These are phyloP conservation scores for Medicago arabica DNA, from an alignment of 306 rosid species.

Conservation along the genomic window DNA sequence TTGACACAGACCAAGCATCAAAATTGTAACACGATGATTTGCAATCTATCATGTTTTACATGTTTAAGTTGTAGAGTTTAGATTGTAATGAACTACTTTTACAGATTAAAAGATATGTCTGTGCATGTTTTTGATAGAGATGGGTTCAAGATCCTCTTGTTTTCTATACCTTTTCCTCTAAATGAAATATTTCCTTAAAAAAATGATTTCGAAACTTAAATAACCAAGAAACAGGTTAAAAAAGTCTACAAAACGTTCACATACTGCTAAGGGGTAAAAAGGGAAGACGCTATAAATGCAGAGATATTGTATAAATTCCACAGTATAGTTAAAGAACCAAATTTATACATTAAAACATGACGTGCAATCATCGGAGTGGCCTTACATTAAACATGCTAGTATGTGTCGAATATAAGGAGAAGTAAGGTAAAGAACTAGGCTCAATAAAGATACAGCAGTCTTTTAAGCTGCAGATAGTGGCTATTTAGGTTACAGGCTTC, in stretches of 20 bases:
- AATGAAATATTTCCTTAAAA: conserved; percentile 6
- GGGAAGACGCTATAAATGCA: conserved; percentile 13
- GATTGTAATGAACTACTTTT: conserved; percentile 5
- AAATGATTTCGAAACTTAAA: conserved; percentile 5
- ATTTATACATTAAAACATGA: background rate
- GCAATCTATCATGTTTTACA: conserved; percentile 16
- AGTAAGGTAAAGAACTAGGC: background rate
- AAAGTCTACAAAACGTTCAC: background rate
- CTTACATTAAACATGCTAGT: background rate
- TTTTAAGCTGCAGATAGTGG: conserved; percentile 5
- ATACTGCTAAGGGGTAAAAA: conserved; percentile 9
- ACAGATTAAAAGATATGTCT: conserved; percentile 1
- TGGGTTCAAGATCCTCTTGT: conserved; percentile 5
- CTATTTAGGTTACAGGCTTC: conserved; percentile 4
- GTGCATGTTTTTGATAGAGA: background rate
- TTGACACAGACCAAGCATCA: conserved; percentile 20
- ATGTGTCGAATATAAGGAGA: background rate
- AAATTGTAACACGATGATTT: conserved; percentile 12
- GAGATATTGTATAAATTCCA: conserved; percentile 5
- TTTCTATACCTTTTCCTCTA: conserved; percentile 24
- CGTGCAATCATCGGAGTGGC: background rate
- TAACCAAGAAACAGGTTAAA: conserved; percentile 31
- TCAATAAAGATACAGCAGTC: background rate
- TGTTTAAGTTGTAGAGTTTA: conserved; percentile 7
- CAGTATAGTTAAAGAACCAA: conserved; percentile 12